Evolutionary conservation across 2,329 filamentous ascomycete species (phyloP).

Genomic region (Aureobasidium melanogenum): DNA sequence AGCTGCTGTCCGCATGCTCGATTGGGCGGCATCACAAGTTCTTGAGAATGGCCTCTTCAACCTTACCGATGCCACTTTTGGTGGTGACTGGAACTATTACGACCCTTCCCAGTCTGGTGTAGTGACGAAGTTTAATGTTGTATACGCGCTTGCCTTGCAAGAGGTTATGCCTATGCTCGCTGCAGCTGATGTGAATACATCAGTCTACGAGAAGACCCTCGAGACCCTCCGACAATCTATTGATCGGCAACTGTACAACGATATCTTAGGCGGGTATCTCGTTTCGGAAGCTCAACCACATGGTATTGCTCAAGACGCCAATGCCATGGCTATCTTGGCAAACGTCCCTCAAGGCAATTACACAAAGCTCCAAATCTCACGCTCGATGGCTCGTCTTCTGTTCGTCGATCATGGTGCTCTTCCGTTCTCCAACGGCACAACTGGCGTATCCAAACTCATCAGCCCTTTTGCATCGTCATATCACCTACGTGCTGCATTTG

Average conservation of each 20-base stretch:
- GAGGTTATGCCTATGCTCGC: neutral
- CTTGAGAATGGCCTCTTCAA: neutral
- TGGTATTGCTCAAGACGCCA: neutral
- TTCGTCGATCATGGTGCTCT: neutral
- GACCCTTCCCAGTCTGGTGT: neutral
- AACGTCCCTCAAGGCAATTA: neutral
- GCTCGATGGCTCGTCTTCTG: neutral
- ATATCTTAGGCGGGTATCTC: neutral
- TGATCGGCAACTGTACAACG: neutral
- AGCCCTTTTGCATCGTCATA: neutral
- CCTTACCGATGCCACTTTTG: neutral
- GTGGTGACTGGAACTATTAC: neutral
- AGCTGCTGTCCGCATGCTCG: neutral
- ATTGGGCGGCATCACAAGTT: neutral
- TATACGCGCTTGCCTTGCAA: neutral
- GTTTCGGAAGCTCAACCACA: neutral
- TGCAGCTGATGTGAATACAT: neutral
- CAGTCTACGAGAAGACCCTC: neutral
- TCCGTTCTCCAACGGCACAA: neutral
- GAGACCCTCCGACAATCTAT: neutral
- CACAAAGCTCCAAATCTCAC: neutral
- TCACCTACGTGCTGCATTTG: neutral
- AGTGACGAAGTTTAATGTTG: neutral
- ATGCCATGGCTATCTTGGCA: neutral
- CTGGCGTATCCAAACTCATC: neutral